phyloP scores from a whole-genome alignment of 352 stramenopile species.

The Elongisporangium prolatum region DNA sequence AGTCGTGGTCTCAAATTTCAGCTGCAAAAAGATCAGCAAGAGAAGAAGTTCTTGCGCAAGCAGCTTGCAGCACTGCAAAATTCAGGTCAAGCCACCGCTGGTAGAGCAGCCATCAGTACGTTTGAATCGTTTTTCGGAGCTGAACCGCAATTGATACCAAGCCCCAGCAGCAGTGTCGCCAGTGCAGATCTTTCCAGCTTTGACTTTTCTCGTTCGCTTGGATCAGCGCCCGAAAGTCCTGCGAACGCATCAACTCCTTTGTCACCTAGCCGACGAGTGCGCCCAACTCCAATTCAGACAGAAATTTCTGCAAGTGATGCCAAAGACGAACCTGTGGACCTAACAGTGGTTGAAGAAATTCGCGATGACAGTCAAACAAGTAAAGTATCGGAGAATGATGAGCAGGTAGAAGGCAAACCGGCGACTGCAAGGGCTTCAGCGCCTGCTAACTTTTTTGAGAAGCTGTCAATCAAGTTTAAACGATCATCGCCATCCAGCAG shows the following conservation, averaged over 20 bases:
- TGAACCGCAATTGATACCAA: conserved; percentile 9
- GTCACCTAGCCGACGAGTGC: not conserved
- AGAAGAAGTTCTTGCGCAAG: conserved; percentile 75
- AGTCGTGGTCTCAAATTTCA: conserved; percentile 62
- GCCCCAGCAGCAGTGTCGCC: conserved; percentile 35
- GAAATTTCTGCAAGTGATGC: conserved; percentile 5
- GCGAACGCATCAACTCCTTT: conserved; percentile 6
- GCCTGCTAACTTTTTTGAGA: conserved; percentile 81
- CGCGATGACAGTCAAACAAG: not conserved
- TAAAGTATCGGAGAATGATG: conserved; percentile 11
- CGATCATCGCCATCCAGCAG: conserved; percentile 48
- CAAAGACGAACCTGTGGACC: conserved; percentile 11
- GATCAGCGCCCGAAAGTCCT: conserved; percentile 13
- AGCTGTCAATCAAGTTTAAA: conserved; percentile 81
- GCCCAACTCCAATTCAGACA: conserved; percentile 12
- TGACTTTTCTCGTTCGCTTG: conserved; percentile 28
- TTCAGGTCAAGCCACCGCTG: conserved; percentile 10
- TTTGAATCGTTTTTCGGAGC: conserved; percentile 13
- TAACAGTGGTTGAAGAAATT: conserved; percentile 9
- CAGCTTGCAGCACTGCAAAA: conserved; percentile 42
- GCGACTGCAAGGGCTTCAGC: conserved; percentile 14
- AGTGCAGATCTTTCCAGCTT: conserved; percentile 58
- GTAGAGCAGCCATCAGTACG: not conserved
- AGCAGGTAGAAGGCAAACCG: conserved; percentile 26
- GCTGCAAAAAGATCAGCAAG: conserved; percentile 66